Base-by-base conservation (phyloP, 2,329 filamentous ascomycete species). In the Sporothrix euskadiensis region DNA sequence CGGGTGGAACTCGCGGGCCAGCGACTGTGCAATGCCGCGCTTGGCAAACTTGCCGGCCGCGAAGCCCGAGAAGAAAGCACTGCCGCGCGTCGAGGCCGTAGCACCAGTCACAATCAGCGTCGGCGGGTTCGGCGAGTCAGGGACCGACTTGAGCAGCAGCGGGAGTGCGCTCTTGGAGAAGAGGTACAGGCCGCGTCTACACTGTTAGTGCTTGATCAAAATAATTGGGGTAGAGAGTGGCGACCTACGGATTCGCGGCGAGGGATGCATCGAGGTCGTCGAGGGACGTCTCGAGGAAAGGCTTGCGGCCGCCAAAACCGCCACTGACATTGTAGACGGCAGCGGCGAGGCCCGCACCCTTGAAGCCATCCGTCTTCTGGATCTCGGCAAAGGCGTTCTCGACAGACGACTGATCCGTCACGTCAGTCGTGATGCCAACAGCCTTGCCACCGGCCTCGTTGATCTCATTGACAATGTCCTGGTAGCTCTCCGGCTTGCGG, bases 61-160 rank as follows among this genome's bases (percentile, higher is more conserved):
- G 79, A 97, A 97, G 8, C 87, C 83, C 0, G 89, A 84, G 80
- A 94, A 92, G 14, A 84, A 83, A 0, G 92, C 89, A 12, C 89
- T 91, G 4, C 92, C 92, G 78, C 90, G 91, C 22, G 95, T 77
- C 0, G 91, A 93, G 0, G 93, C 94, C 0, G 94, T 97, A 0
- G 94, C 94, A 44, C 94, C 94, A 0, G 94, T 97, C 81, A 97
- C 92, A 78, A 97, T 91, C 26, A 97, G 84, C 0, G 91, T 91
- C 0, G 94, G 94, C 4, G 94, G 92, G 78, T 93, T 82, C 44
- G 87, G 84, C 0, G 87, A 81, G 59, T 83, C 82, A 0, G 81
- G 80, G 0, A 89, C 87, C 0, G 90, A 85, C 30, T 89, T 85
- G 1, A 94, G 85, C 0, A 97, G 87, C 0, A 91, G 84, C 0